Evolutionary conservation across 108 stramenopile genomes (phyloP), one percentile per base, ranked within the genome.

Genomic region (Nannochloropsis oceanica): DNA sequence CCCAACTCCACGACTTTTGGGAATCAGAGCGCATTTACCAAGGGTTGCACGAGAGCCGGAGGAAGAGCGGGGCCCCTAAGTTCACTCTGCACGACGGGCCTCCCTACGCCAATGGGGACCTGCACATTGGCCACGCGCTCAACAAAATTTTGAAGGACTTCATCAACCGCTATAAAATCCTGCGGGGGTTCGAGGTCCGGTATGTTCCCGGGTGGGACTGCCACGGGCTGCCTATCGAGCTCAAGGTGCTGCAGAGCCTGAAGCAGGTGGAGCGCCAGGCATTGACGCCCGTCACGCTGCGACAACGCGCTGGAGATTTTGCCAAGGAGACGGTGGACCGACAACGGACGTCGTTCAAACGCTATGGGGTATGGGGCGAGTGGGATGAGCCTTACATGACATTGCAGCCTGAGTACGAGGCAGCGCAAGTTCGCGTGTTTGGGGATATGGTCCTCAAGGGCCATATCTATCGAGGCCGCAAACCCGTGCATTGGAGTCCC

Each of bases 151-250:
- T 97, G 43, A 98, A 99, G 90, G 99, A 99, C 91, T 95, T 98
- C 88, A 96, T 99, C 91, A 98, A 98, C 84, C 94, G 97, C 12
- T 95, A 95, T 81, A 94, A 96, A 82, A 91, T 96, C 27, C 91
- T 99, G 81, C 93, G 92, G 88, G 97, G 96, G 11, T 94, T 94
- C 79, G 95, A 97, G 86, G 97, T 97, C 8, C 94, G 95, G 84
- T 99, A 96, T 88, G 93, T 98, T 34, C 99, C 99, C 11, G 99
- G 99, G n/a, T 99, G 99, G 99, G 99, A 99, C 93, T 97, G 97
- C 86, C 99, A 99, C 88, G 99, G 99, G 27, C 92, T 99, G 43
- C 99, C 99, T 79, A 99, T 99, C 89, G 99, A 99, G 91, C 92
- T 98, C 85, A 99, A 99, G 89, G 99, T 98, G 22, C 82, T 99